Conservation (phyloP, 2,329 filamentous ascomycete genomes). For the Botrytis squamosa region DNA sequence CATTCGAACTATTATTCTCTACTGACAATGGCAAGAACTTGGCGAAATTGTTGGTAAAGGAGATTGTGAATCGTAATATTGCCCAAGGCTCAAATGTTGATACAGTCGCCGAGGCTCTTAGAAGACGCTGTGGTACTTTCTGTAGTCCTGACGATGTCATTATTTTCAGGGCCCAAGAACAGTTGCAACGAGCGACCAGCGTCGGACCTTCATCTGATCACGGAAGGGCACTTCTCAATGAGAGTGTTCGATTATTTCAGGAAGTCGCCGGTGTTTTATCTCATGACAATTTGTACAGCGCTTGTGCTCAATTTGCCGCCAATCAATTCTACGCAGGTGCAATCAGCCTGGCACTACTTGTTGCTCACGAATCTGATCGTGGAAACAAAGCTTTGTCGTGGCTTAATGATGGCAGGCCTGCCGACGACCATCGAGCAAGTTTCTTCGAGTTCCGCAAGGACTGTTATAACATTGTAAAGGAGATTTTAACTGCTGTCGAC, state of each 20-base stretch:
- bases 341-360: slow-evolving; percentile 79
- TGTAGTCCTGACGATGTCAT: slow-evolving; percentile 96
- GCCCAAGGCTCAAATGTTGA: slow-evolving; percentile 96
- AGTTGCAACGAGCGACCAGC: slow-evolving; percentile 84
- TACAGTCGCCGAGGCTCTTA: slow-evolving; percentile 90
- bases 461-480: slow-evolving; percentile 86
- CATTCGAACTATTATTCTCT: slow-evolving; percentile 85
- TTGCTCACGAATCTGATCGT: slow-evolving; percentile 81
- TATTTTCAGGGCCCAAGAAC: slow-evolving; percentile 97
- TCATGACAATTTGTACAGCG: slow-evolving; percentile 74
- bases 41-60: slow-evolving; percentile 92
- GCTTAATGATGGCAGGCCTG: slow-evolving; percentile 79
- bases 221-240: slow-evolving; percentile 77
- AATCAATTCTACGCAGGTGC: slow-evolving; percentile 93
- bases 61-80: slow-evolving; percentile 97
- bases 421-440: slow-evolving; percentile 63
- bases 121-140: slow-evolving; percentile 91
- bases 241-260: slow-evolving; percentile 84
- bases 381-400: slow-evolving; percentile 82
- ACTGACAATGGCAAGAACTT: slow-evolving; percentile 77
- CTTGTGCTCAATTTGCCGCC: slow-evolving; percentile 73
- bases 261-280: slow-evolving; percentile 83
- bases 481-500: slow-evolving; percentile 77
- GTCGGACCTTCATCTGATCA: slow-evolving; percentile 71
- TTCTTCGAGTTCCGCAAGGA: slow-evolving; percentile 64